Conservation (phyloP, 495 filamentous ascomycete genomes). For the Penicillium atrosanguineum region DNA sequence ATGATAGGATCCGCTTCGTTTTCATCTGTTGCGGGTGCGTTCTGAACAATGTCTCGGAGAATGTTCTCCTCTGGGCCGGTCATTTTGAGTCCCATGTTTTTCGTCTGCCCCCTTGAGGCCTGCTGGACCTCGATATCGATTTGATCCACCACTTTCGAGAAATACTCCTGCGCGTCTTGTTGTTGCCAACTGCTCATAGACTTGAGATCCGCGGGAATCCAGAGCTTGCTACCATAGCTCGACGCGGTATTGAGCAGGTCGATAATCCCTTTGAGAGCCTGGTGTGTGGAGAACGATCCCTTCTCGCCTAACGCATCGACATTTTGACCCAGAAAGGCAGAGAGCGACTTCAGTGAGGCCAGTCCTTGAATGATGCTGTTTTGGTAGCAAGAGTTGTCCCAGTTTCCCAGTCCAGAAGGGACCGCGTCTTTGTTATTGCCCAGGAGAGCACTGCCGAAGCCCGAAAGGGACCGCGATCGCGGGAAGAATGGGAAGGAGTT, state of each 20-base stretch:
- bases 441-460: constrained; percentile 40
- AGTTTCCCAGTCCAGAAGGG: constrained; percentile 83
- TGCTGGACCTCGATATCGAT: constrained; percentile 73
- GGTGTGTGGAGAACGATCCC: constrained; percentile 43
- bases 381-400: constrained; percentile 95
- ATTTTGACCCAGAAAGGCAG: constrained; percentile 47
- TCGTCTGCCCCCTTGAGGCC: constrained; percentile 40
- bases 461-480: constrained; percentile 41
- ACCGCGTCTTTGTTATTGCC: constrained; percentile 33
- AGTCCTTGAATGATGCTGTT: constrained; percentile 92
- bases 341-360: constrained; percentile 67
- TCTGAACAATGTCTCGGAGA: constrained; percentile 19
- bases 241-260: constrained; percentile 60
- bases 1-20: background rate
- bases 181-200: constrained; percentile 92
- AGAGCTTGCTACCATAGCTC: constrained; percentile 69
- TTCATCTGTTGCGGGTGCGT: constrained; percentile 4
- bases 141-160: constrained; percentile 82
- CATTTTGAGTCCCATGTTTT: constrained; percentile 44
- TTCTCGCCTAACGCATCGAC: constrained; percentile 41
- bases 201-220: constrained; percentile 75
- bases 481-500: constrained; percentile 51
- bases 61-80: constrained; percentile 39
- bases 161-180: constrained; percentile 98
- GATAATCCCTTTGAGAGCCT: constrained; percentile 63